phyloP scores from a whole-genome alignment of 2,329 filamentous ascomycete species.

The Lasiodiplodia sp. region DNA sequence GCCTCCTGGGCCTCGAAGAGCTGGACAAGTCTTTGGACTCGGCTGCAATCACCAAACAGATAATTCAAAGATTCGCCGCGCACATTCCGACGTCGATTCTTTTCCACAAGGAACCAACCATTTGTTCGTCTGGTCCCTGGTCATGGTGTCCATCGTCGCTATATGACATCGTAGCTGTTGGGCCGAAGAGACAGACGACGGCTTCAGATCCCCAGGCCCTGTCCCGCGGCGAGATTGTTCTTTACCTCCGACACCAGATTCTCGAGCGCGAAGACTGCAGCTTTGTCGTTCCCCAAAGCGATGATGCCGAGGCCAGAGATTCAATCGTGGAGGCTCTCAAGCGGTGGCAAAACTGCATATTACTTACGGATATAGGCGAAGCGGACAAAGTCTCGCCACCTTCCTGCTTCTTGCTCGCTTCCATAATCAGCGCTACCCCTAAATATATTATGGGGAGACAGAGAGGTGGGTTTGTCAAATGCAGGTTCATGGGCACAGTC shows the following conservation, averaged over 20 bases:
- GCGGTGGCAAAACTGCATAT: not conserved
- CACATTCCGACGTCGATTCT: not conserved
- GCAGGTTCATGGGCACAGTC: not conserved
- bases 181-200: not conserved
- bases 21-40: not conserved
- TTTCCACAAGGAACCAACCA: not conserved
- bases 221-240: not conserved
- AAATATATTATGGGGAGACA: not conserved
- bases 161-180: not conserved
- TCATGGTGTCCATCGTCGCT: not conserved
- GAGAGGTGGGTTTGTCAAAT: not conserved
- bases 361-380: not conserved
- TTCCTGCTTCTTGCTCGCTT: not conserved
- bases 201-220: not conserved
- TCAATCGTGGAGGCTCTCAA: not conserved
- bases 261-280: not conserved
- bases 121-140: not conserved
- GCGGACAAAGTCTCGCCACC: not conserved
- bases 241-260: not conserved
- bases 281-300: not conserved
- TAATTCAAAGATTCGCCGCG: not conserved
- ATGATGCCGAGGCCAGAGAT: not conserved
- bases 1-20: not conserved
- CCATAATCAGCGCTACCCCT: not conserved
- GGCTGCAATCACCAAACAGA: not conserved